These are phyloP conservation scores for Porogramme epimiltina DNA, from an alignment of 1,284 basidiomycete species.

Conservation along the genomic window DNA sequence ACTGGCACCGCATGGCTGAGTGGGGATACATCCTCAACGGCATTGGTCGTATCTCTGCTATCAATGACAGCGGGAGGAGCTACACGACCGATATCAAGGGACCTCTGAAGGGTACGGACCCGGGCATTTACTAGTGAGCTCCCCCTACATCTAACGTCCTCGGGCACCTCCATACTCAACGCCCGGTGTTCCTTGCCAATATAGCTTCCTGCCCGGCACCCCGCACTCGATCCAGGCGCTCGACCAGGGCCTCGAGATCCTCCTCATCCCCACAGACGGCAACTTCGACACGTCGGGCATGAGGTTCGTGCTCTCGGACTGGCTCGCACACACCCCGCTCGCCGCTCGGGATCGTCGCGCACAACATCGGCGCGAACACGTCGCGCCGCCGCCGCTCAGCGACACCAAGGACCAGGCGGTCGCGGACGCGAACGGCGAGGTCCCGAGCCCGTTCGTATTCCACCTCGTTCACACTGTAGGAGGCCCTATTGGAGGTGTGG, in stretches of 20 bases:
- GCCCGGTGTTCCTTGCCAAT: not conserved
- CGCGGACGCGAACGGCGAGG: slow-evolving; percentile 28
- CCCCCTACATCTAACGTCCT: not conserved
- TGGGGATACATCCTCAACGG: slow-evolving; percentile 32
- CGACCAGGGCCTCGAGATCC: slow-evolving; percentile 30
- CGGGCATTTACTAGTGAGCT: slow-evolving; percentile 31
- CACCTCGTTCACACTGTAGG: no score
- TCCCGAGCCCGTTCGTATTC: slow-evolving; percentile 30
- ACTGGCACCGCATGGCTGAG: slow-evolving; percentile 33
- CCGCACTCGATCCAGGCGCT: slow-evolving; percentile 32
- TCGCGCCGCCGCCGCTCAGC: slow-evolving; percentile 24
- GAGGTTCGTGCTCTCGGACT: slow-evolving; percentile 32
- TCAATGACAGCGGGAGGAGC: slow-evolving; percentile 27
- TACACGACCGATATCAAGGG: slow-evolving; percentile 29
- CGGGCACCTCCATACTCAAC: not conserved
- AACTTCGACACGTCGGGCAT: slow-evolving; percentile 32
- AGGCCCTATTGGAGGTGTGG: no score
- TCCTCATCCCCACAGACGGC: slow-evolving; percentile 32
- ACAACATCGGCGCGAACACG: slow-evolving; percentile 29
- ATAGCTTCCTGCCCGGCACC: slow-evolving; percentile 29
- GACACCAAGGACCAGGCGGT: slow-evolving; percentile 27
- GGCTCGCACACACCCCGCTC: slow-evolving; percentile 32
- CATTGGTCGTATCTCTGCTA: slow-evolving; percentile 28
- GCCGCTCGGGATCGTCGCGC: slow-evolving; percentile 29
- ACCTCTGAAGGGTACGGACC: slow-evolving; percentile 25